phyloP scores from a whole-genome alignment of 345 rosid genomes.

The Salix exigua region DNA sequence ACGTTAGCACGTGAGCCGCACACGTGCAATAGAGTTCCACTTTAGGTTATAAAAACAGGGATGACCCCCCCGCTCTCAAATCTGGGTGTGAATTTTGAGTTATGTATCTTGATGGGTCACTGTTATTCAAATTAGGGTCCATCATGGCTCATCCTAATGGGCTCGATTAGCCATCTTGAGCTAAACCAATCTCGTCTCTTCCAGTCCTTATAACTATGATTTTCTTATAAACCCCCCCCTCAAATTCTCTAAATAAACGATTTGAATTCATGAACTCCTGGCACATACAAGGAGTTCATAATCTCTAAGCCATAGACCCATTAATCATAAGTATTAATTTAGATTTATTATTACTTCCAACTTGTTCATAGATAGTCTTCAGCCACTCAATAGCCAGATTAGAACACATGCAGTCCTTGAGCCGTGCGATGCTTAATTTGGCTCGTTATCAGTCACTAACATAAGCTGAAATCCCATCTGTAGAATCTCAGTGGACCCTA shows the following conservation, averaged over 20 bases:
- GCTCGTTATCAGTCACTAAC: not conserved
- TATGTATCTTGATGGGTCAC: not conserved
- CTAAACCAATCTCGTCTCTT: too few species aligned
- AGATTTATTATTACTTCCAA: too few species aligned
- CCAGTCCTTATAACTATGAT: too few species aligned
- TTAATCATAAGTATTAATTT: too few species aligned
- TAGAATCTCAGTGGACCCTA: constrained; percentile 30
- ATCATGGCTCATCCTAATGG: not conserved
- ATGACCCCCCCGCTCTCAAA: constrained; percentile 5
- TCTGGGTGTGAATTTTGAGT: not conserved
- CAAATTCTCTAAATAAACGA: too few species aligned
- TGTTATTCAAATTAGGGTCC: constrained; percentile 16
- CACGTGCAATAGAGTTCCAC: constrained; percentile 34
- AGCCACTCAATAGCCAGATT: too few species aligned
- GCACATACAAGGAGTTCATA: too few species aligned
- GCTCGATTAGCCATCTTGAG: not conserved
- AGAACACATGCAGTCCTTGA: not conserved
- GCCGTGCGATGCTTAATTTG: constrained; percentile 15
- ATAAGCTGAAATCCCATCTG: constrained; percentile 5
- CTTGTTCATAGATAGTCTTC: too few species aligned
- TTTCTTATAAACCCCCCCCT: too few species aligned
- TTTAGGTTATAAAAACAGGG: constrained; percentile 8
- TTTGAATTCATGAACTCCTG: too few species aligned
- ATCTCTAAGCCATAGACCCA: too few species aligned
- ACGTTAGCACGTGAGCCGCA: constrained; percentile 28